These are phyloP conservation scores for Ustilago curta DNA, from an alignment of 1,284 basidiomycete genomes.

Conservation along the genomic window DNA sequence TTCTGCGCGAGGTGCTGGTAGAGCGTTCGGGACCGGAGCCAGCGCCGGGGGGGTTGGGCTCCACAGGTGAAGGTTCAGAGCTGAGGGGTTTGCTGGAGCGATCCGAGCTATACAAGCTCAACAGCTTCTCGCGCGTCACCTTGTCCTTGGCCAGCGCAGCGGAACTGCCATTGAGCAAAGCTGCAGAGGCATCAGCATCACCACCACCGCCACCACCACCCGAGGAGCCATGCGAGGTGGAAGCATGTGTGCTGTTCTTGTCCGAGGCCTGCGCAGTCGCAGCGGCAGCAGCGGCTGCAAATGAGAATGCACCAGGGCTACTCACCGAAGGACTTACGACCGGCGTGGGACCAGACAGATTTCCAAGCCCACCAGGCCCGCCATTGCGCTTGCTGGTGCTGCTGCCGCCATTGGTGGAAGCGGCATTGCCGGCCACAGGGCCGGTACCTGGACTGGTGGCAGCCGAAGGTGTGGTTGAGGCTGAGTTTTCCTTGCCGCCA, in stretches of 20 bases:
- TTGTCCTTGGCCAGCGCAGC: conserved; percentile 43
- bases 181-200: conserved; percentile 34
- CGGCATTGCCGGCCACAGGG: conserved; percentile 19
- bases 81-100: conserved; percentile 26
- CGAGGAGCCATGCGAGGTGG: conserved; percentile 16
- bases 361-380: conserved; percentile 34
- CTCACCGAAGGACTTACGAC: conserved; percentile 43
- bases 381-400: conserved; percentile 39
- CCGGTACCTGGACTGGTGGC: conserved; percentile 35
- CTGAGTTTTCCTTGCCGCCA: conserved; percentile 31
- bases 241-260: conserved; percentile 24
- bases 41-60: conserved; percentile 16
- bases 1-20: conserved; percentile 43
- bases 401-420: conserved; percentile 16
- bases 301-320: conserved; percentile 61
- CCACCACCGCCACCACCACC: conserved; percentile 11
- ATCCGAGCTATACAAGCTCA: conserved; percentile 61
- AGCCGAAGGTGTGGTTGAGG: conserved; percentile 19
- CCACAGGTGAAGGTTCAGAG: conserved; percentile 36
- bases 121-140: conserved; percentile 47
- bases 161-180: conserved; percentile 31
- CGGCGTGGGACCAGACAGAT: conserved; percentile 38
- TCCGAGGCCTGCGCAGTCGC: conserved; percentile 35
- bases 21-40: conserved; percentile 31
- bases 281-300: conserved; percentile 58